Percentiles rank a stretch among this genome's conserved stretches.
phyloP scores from a whole-genome alignment of 257 asterid genomes.

The Eustoma russellianum region DNA sequence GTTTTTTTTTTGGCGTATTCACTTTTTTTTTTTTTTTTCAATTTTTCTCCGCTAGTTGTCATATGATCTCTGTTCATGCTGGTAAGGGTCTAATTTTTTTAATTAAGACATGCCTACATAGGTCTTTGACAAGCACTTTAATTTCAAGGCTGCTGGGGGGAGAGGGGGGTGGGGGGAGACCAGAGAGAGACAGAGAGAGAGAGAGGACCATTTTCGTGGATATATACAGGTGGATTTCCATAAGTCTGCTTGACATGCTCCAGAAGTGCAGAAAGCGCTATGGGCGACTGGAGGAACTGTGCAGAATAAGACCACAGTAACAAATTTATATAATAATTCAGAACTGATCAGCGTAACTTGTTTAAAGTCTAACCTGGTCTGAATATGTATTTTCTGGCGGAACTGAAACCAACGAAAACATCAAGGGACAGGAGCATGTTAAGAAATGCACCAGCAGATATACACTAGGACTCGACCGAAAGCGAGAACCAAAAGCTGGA shows the following conservation, averaged over 20 bases:
- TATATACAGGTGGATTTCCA: constrained; percentile 43
- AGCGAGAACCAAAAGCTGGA: too few relatives aligned
- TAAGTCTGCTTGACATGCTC: constrained; percentile 33
- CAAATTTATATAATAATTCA: background rate
- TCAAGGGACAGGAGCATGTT: background rate
- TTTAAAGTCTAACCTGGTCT: background rate
- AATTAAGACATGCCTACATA: too few relatives aligned
- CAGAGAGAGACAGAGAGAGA: background rate
- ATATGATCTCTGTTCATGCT: too few relatives aligned
- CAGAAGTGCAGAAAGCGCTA: constrained; percentile 29
- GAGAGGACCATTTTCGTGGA: constrained; percentile 31
- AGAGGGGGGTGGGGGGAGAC: too few relatives aligned
- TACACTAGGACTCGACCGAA: background rate
- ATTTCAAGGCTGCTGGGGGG: too few relatives aligned
- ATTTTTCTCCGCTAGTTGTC: too few relatives aligned
- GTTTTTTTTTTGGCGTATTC: too few relatives aligned
- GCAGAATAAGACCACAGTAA: background rate
- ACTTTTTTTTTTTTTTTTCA: too few relatives aligned
- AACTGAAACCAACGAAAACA: constrained; percentile 3
- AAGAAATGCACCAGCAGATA: background rate
- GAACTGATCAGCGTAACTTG: background rate
- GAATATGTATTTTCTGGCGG: background rate
- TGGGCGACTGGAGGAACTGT: constrained; percentile 21
- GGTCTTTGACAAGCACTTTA: too few relatives aligned
- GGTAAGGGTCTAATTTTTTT: too few relatives aligned